Base-by-base conservation (phyloP, 352 stramenopile genomes). In the Phytophthora tubulina region DNA sequence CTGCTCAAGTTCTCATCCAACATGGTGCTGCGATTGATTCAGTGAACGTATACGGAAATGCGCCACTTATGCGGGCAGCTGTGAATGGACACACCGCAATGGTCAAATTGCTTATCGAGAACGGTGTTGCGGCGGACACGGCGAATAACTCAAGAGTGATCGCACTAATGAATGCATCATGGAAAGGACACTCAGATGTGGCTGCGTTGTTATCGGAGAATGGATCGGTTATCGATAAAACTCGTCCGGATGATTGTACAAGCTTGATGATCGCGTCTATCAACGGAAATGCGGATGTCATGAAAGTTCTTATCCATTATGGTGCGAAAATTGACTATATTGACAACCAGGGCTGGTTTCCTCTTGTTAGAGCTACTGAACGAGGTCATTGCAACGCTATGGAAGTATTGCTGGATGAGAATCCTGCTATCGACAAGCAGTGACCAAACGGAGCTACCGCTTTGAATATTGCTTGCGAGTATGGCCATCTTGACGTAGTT, bases 381-480 rank as follows among this genome's bases (percentile, higher is more conserved):
- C 10, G 35, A 39, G 63, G 63, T 4, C 46, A 70, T 36, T 15
- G 8, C 31, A 11, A 3, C 4, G 38, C 42, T 6, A 13, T 71
- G n/a, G 27, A 65, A 36, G 17, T 17, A 1, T 32, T 71, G 17
- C 36, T 71, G 2, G 33, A 51, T 27, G 15, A 44, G 3, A n/a
- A 32, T 4, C 31, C 45, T 32, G 11, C 4, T 21, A 32, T 56
- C 3, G n/a, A 72, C 33, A 35, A 11, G 5, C 48, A 66, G 39
- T 39, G 51, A n/a, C 30, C 31, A 4, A 54, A 10, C 15, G 63
- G 63, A 13, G 46, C 48, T 3, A 67, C 55, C 21, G 63, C 63
- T 8, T 21, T 72, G 30, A 66, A 66, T 27, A 66, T 72, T 4
- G 64, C 55, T 9, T 67, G 54, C 1, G 54, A 72, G 13, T 35